Base-by-base conservation (phyloP, 495 filamentous ascomycete species). In the Penicillium bialowiezense region DNA sequence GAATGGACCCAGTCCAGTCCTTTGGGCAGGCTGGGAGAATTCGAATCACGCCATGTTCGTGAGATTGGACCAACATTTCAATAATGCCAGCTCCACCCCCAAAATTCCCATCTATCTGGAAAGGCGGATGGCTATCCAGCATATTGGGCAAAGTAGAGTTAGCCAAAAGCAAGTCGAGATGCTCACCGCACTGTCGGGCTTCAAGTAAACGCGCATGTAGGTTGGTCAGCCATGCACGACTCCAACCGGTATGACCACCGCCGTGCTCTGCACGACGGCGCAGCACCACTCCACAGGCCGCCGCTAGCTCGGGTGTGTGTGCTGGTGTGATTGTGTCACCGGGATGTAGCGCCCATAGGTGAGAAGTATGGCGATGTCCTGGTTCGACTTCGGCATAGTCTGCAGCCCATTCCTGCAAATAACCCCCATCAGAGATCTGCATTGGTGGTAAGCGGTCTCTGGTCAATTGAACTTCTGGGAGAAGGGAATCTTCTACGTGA, bases 51-150 rank as follows among this genome's bases (percentile, higher is more conserved):
- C 63, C 66, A 14, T 67, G 63, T 36, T 69, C 64, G 44, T 80
- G 75, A 36, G 70, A 75, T 56, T 80, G 77, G 15, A 81, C 41
- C 17, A 81, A 48, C 71, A 74, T 74, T 55, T 80, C 78, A 8
- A 72, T 52, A 18, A 81, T 68, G 3, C 68, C 75, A 5, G 74
- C 71, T 3, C 62, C 65, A 19, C 67, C 68, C 1, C 78, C 78
- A 56, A 77, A 79, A 50, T 79, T 79, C 6, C 76, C 77, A 50
- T 81, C 77, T 24, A 81, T 79, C 55, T 79, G 75, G 33, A 74
- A 71, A 29, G 67, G 67, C 5, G 64, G 67, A 45, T 78, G 69
- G 5, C 63, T 72, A 38, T 76, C 72, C 26, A 70, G 58, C 17
- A 77, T 50, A 47, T 74, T 75, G 5, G 58, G 64, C 8, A 69